phyloP scores from a whole-genome alignment of 345 rosid genomes.

The Anacardium occidentale region DNA sequence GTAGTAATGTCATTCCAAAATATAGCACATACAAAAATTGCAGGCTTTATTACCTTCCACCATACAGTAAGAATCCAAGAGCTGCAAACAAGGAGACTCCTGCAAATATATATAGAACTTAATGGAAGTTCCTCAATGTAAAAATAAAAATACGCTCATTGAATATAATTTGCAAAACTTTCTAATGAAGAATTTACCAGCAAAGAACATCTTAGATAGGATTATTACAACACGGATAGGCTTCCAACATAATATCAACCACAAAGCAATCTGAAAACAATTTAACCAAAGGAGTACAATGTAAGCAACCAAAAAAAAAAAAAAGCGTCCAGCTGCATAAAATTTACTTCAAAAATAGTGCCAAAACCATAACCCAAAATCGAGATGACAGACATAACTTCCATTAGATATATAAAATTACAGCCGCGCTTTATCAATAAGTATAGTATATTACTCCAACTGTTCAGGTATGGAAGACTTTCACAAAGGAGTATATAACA shows the following conservation, averaged over 20 bases:
- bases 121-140: conserved; percentile 20
- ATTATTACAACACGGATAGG: conserved; percentile 47
- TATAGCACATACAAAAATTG: conserved; percentile 8
- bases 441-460: background rate
- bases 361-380: too few relatives aligned
- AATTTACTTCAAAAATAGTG: background rate
- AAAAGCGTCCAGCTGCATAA: conserved; percentile 8
- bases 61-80: conserved; percentile 82
- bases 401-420: background rate
- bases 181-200: conserved; percentile 42
- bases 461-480: background rate
- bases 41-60: conserved; percentile 69
- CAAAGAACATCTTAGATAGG: conserved; percentile 84
- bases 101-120: conserved; percentile 22
- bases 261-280: conserved; percentile 61
- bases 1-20: background rate
- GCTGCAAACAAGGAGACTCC: conserved; percentile 85
- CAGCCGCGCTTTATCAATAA: background rate
- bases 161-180: background rate
- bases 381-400: too few relatives aligned
- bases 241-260: conserved; percentile 87
- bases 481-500: background rate
- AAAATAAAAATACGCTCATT: background rate
- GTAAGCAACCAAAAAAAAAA: background rate
- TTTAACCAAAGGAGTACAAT: conserved; percentile 6